Percentiles rank a stretch among this genome's conserved stretches.
Evolutionary conservation across 768 basidiomycete genomes (phyloP).

Genomic region (Pilatotrama ljubarskyi): DNA sequence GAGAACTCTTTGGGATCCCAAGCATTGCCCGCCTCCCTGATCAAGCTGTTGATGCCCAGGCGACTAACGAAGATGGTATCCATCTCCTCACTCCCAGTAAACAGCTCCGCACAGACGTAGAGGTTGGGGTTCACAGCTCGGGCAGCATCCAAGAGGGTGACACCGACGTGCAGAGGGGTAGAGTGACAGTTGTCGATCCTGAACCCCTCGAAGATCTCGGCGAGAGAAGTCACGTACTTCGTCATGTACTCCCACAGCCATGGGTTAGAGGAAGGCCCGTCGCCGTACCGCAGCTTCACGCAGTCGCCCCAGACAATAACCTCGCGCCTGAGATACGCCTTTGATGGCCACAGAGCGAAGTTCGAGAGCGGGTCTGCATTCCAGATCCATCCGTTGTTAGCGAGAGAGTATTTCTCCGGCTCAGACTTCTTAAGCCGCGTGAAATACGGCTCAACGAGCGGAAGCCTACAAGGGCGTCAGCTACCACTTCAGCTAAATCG

Average conservation of each 20-base stretch:
- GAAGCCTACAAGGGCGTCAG: slow-evolving; percentile 49
- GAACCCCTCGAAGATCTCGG: slow-evolving; percentile 89
- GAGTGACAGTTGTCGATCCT: slow-evolving; percentile 99
- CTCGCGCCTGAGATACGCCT: slow-evolving; percentile 92
- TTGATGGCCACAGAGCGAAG: slow-evolving; percentile 90
- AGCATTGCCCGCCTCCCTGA: slow-evolving; percentile 93
- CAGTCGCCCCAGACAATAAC: slow-evolving; percentile 99
- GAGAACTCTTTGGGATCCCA: slow-evolving; percentile 90
- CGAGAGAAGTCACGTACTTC: slow-evolving; percentile 78
- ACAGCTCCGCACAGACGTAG: slow-evolving; percentile 97
- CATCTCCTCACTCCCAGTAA: slow-evolving; percentile 94
- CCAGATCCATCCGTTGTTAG: slow-evolving; percentile 99
- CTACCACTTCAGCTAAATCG: background rate
- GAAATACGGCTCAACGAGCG: slow-evolving; percentile 91
- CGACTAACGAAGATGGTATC: slow-evolving; percentile 89
- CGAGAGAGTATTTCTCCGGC: slow-evolving; percentile 67
- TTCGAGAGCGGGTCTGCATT: slow-evolving; percentile 90
- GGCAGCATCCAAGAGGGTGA: slow-evolving; percentile 88
- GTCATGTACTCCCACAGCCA: slow-evolving; percentile 96
- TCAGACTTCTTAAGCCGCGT: slow-evolving; percentile 69
- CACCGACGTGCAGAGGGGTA: slow-evolving; percentile 95
- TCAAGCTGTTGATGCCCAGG: slow-evolving; percentile 89
- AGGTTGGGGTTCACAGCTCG: slow-evolving; percentile 86
- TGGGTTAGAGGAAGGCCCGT: slow-evolving; percentile 75
- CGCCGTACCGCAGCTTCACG: slow-evolving; percentile 95